A percentile compares a stretch with the other conserved stretches of the same genome.
phyloP scores from a whole-genome alignment of 2,329 filamentous ascomycete species.

The Fusarium denticulatum region DNA sequence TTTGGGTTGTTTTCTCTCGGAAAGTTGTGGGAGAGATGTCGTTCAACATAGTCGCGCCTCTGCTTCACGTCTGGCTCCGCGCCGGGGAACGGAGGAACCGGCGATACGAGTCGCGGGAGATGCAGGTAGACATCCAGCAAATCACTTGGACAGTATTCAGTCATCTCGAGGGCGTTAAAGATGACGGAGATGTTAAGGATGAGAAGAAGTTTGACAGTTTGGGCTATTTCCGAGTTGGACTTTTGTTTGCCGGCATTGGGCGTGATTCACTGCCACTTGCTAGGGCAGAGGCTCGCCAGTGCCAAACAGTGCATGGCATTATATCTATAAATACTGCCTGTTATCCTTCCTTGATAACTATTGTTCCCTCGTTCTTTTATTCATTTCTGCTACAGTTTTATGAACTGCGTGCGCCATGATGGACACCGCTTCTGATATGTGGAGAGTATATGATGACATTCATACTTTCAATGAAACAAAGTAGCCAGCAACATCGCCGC shows the following conservation, averaged over 20 bases:
- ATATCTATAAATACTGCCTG: no score
- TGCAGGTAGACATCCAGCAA: background rate
- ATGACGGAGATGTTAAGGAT: fast-evolving
- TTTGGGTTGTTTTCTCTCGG: fast-evolving
- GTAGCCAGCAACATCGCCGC: fast-evolving
- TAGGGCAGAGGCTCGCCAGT: background rate
- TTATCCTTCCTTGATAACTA: background rate
- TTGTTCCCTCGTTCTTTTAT: background rate
- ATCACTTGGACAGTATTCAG: fast-evolving
- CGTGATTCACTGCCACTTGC: background rate
- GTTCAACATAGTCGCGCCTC: background rate
- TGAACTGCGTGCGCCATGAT: background rate
- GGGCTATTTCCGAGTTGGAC: background rate
- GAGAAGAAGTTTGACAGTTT: no score
- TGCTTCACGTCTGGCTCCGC: background rate
- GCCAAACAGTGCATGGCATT: background rate
- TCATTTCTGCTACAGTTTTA: no score
- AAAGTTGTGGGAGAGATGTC: background rate
- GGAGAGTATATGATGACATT: background rate
- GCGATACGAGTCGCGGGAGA: background rate
- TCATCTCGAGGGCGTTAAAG: background rate
- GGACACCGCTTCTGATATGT: background rate
- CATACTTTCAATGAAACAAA: fast-evolving
- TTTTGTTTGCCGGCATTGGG: background rate
- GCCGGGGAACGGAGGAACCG: background rate